These are phyloP conservation scores for Candida sonorensis DNA, from an alignment of 805 yeast genomes.

Conservation along the genomic window DNA sequence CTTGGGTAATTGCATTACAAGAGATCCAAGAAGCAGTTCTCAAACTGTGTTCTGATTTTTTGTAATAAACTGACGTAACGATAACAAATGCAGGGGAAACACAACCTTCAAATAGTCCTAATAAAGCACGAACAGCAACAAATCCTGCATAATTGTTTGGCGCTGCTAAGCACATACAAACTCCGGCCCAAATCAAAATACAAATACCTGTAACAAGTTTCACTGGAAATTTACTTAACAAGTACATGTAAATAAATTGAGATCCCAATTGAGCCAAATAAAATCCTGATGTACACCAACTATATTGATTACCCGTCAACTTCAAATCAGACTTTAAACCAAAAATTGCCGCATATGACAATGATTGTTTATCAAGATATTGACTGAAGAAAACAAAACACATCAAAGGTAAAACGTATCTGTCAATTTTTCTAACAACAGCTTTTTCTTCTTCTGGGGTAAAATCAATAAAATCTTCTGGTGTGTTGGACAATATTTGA, in stretches of 20 bases:
- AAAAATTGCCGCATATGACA: constrained; percentile 41
- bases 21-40: constrained; percentile 33
- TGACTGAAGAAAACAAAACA: constrained; percentile 17
- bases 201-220: constrained; percentile 42
- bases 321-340: constrained; percentile 44
- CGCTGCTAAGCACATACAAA: constrained; percentile 43
- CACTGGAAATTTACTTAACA: constrained; percentile 51
- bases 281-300: constrained; percentile 28
- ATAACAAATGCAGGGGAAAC: constrained; percentile 53
- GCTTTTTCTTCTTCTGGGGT: constrained; percentile 25
- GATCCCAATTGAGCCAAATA: constrained; percentile 34
- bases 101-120: constrained; percentile 47
- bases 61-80: constrained; percentile 52
- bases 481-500: too few relatives aligned
- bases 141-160: constrained; percentile 38
- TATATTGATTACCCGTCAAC: constrained; percentile 35
- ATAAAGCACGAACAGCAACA: constrained; percentile 36
- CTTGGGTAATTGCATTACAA: constrained; percentile 35
- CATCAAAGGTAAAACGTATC: constrained; percentile 28
- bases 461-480: constrained; percentile 27
- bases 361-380: constrained; percentile 16
- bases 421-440: constrained; percentile 32
- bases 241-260: constrained; percentile 46
- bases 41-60: constrained; percentile 34
- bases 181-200: constrained; percentile 55